Evolutionary conservation across 768 basidiomycete species (phyloP).

Genomic region (Glaciozyma antarctica): DNA sequence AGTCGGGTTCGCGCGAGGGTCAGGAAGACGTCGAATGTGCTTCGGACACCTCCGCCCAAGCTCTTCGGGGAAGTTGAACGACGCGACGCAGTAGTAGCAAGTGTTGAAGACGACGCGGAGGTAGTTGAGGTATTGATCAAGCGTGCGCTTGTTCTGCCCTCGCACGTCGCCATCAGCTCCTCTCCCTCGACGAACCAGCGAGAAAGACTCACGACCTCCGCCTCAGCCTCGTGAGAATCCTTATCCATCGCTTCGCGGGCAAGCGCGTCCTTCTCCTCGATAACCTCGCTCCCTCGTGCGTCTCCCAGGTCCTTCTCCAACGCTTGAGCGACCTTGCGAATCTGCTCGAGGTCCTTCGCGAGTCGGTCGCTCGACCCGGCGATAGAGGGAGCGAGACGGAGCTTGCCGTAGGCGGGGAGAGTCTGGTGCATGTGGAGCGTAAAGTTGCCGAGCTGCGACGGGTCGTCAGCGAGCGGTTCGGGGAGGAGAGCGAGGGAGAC

Average conservation of each 20-base stretch:
- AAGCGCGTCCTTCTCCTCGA: slow-evolving; percentile 44
- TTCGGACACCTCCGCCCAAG: slow-evolving; percentile 87
- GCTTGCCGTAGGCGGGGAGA: not conserved
- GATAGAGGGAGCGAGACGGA: slow-evolving; percentile 57
- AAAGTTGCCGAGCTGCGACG: slow-evolving; percentile 76
- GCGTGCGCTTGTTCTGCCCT: slow-evolving; percentile 55
- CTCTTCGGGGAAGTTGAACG: slow-evolving; percentile 88
- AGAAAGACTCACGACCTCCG: not conserved
- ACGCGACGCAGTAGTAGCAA: slow-evolving; percentile 95
- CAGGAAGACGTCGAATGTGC: slow-evolving; percentile 69
- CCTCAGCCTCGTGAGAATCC: not conserved
- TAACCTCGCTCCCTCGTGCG: slow-evolving; percentile 45
- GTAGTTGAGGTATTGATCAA: slow-evolving; percentile 90
- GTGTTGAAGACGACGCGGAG: slow-evolving; percentile 83
- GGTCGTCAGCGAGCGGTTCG: not conserved
- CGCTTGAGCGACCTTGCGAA: slow-evolving; percentile 62
- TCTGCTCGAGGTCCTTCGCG: slow-evolving; percentile 68
- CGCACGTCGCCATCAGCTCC: not conserved
- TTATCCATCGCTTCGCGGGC: not conserved
- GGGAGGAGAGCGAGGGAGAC: slow-evolving; percentile 20
- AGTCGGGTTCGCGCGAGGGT: not conserved
- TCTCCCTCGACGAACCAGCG: not conserved
- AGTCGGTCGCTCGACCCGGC: slow-evolving; percentile 71
- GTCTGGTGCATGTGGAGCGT: slow-evolving; percentile 71
- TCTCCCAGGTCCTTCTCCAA: slow-evolving; percentile 50